Evolutionary conservation across 805 yeast species (phyloP).

Genomic region (Starmerella scarabaei): DNA sequence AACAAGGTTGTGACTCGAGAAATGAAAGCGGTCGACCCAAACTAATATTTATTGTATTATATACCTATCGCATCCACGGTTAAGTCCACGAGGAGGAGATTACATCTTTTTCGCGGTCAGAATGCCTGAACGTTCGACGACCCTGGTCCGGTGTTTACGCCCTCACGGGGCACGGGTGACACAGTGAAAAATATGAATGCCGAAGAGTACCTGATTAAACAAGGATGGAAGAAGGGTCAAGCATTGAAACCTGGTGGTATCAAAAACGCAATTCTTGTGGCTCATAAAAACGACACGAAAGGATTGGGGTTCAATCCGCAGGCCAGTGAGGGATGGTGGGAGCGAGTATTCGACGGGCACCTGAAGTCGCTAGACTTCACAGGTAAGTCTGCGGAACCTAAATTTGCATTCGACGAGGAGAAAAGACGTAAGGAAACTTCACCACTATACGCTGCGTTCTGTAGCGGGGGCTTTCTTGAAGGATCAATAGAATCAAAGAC

Average conservation of each 20-base stretch:
- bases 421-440: conserved; percentile 30
- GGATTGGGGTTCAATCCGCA: conserved; percentile 72
- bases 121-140: too few species aligned
- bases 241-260: conserved; percentile 70
- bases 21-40: too few species aligned
- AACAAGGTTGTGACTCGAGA: not conserved
- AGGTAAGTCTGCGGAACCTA: conserved; percentile 25
- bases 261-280: conserved; percentile 72
- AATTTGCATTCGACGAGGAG: conserved; percentile 43
- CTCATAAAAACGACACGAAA: conserved; percentile 78
- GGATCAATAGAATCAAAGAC: conserved; percentile 41
- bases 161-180: too few species aligned
- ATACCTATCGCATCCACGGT: too few species aligned
- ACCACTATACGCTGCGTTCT: conserved; percentile 76
- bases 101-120: too few species aligned
- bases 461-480: conserved; percentile 67
- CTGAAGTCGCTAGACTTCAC: conserved; percentile 59
- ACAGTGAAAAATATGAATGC: conserved; percentile 53
- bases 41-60: too few species aligned
- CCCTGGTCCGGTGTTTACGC: too few species aligned
- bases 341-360: conserved; percentile 84
- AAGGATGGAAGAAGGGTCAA: conserved; percentile 90
- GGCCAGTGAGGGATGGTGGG: conserved; percentile 95
- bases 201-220: conserved; percentile 52
- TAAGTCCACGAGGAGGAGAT: too few species aligned